Evolutionary conservation across 2,329 filamentous ascomycete species (phyloP).

Genomic region (Camillea tinctor): DNA sequence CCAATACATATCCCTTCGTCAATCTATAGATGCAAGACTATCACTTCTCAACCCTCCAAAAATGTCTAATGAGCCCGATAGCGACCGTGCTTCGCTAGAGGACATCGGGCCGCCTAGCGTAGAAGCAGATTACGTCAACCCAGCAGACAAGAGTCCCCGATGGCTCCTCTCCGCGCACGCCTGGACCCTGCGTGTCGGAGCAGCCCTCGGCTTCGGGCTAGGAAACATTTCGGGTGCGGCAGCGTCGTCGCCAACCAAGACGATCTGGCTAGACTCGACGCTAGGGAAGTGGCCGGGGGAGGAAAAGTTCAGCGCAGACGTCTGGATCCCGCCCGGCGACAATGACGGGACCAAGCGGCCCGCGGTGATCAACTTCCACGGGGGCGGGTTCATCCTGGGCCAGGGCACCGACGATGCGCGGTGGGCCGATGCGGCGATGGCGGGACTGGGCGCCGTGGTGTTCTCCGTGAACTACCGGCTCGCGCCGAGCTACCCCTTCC

Average conservation of each 20-base stretch:
- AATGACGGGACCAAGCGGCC: conserved; percentile 36
- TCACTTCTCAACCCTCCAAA: neutral
- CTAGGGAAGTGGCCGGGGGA: conserved; percentile 24
- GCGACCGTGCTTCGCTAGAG: neutral
- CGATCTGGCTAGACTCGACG: conserved; percentile 28
- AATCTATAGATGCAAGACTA: no score
- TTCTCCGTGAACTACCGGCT: conserved; percentile 66
- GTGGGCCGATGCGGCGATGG: conserved; percentile 54
- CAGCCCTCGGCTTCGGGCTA: conserved; percentile 22
- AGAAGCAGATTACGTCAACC: conserved; percentile 24
- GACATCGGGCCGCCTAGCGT: conserved; percentile 21
- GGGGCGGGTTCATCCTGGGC: conserved; percentile 64
- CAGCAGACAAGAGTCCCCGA: conserved; percentile 21
- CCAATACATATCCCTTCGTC: no score
- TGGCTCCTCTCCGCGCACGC: conserved; percentile 29
- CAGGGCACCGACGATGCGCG: conserved; percentile 61
- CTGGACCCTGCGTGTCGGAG: conserved; percentile 20
- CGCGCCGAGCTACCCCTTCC: conserved; percentile 62
- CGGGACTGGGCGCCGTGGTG: conserved; percentile 54
- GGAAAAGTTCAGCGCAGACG: conserved; percentile 22
- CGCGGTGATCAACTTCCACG: conserved; percentile 64
- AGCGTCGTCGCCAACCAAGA: conserved; percentile 13
- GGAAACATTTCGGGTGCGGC: conserved; percentile 18
- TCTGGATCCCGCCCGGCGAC: conserved; percentile 21
- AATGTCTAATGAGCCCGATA: neutral